Percentiles rank a stretch among this genome's conserved stretches.
phyloP scores from a whole-genome alignment of 768 basidiomycete genomes.

The Lactifluus pinguis region DNA sequence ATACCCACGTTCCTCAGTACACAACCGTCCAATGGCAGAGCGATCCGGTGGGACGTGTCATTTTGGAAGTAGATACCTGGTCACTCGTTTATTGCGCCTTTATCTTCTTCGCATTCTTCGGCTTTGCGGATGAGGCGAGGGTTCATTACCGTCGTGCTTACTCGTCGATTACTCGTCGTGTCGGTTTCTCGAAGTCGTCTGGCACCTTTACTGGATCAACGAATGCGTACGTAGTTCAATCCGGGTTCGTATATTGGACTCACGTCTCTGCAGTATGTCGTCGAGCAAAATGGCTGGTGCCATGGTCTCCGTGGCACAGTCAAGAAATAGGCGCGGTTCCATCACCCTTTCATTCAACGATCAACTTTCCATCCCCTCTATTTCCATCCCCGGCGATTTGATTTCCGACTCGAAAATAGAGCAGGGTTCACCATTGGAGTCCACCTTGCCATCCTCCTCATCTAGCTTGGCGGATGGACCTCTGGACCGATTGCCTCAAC shows the following conservation, averaged over 20 bases:
- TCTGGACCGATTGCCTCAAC: background rate
- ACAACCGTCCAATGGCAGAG: slow-evolving; percentile 33
- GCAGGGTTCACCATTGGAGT: slow-evolving; percentile 1
- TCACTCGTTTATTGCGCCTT: slow-evolving; percentile 28
- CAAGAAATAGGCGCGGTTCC: slow-evolving; percentile 4
- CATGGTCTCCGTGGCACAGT: slow-evolving; percentile 1
- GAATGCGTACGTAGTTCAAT: background rate
- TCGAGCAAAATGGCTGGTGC: slow-evolving; percentile 3
- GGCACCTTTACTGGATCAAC: slow-evolving; percentile 7
- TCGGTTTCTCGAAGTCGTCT: slow-evolving; percentile 20
- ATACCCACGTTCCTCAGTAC: slow-evolving; percentile 30
- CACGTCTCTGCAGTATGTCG: background rate
- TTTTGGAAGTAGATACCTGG: slow-evolving; percentile 36
- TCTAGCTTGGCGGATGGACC: background rate
- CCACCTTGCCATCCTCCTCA: background rate
- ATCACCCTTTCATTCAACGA: background rate
- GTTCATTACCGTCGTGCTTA: slow-evolving; percentile 29
- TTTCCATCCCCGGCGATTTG: background rate
- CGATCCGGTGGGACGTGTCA: background rate
- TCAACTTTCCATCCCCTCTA: slow-evolving; percentile 15
- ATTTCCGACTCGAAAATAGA: slow-evolving; percentile 8
- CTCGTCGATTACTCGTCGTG: slow-evolving; percentile 23
- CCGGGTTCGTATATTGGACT: background rate
- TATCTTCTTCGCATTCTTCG: slow-evolving; percentile 45
- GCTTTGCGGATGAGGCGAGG: slow-evolving; percentile 42